Conservation (phyloP, 1,284 basidiomycete genomes). For the Ganoderma leucocontextum region DNA sequence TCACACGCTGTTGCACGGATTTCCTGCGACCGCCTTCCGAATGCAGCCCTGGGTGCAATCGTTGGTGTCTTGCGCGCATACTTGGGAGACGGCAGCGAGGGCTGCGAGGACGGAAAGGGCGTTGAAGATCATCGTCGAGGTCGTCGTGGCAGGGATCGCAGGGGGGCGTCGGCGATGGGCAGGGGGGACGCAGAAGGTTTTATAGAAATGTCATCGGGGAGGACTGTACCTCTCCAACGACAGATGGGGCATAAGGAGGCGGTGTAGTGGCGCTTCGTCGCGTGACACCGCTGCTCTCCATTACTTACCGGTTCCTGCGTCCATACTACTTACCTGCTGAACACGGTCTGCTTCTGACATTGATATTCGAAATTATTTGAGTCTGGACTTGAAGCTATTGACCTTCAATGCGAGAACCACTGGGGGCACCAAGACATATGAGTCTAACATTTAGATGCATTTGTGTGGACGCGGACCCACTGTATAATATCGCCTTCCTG, state of each 20-base stretch:
- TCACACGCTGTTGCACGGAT: constrained; percentile 9
- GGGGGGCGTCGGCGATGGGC: neutral
- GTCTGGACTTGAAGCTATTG: too few species aligned
- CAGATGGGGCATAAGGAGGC: neutral
- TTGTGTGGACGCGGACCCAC: too few species aligned
- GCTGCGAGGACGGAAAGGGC: neutral
- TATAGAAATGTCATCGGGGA: neutral
- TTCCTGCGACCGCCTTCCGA: neutral
- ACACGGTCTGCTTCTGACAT: too few species aligned
- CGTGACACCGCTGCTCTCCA: neutral
- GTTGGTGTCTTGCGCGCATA: neutral
- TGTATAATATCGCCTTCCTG: too few species aligned
- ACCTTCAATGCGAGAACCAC: too few species aligned
- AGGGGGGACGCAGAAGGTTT: neutral
- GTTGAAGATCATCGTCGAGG: constrained; percentile 1
- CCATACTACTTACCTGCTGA: too few species aligned
- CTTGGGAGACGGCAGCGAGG: neutral
- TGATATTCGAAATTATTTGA: too few species aligned
- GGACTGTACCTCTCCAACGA: neutral
- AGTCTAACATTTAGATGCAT: too few species aligned
- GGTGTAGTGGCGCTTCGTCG: constrained; percentile 3
- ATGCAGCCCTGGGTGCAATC: constrained; percentile 1
- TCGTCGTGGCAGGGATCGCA: neutral
- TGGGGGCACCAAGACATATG: too few species aligned
- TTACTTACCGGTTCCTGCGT: too few species aligned